Percentiles rank a stretch among this genome's conserved stretches.
Evolutionary conservation across 768 basidiomycete genomes (phyloP).

Genomic region (Russula brevipes): DNA sequence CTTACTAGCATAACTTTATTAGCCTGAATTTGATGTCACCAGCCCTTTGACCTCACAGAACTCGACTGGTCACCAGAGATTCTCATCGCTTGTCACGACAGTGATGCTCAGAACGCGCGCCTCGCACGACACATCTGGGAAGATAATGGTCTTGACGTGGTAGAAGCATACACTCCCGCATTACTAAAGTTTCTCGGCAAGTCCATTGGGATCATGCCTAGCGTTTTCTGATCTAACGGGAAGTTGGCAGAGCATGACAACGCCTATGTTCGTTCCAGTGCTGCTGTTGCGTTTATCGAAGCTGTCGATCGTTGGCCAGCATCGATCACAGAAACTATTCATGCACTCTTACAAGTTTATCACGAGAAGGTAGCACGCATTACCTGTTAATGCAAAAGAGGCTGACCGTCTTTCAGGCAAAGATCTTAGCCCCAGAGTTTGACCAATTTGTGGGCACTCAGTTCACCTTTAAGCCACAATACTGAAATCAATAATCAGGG

Average conservation of each 20-base stretch:
- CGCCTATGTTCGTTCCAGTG: slow-evolving; percentile 69
- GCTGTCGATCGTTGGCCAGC: slow-evolving; percentile 71
- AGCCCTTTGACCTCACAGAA: slow-evolving; percentile 95
- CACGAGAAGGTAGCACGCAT: slow-evolving; percentile 62
- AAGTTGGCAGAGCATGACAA: slow-evolving; percentile 61
- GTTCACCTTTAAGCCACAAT: neutral
- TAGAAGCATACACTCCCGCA: slow-evolving; percentile 55
- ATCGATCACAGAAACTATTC: slow-evolving; percentile 43
- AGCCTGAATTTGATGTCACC: neutral
- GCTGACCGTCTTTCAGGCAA: slow-evolving; percentile 47
- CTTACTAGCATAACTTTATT: neutral
- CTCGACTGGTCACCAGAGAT: slow-evolving; percentile 87
- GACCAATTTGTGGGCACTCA: slow-evolving; percentile 74
- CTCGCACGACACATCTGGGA: slow-evolving; percentile 86
- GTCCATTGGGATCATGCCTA: slow-evolving; percentile 22
- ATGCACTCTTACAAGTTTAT: slow-evolving; percentile 63
- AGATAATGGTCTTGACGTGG: slow-evolving; percentile 88
- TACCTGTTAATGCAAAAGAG: neutral
- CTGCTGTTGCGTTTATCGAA: slow-evolving; percentile 69
- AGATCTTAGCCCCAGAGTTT: slow-evolving; percentile 83
- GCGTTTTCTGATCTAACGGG: slow-evolving; percentile 1
- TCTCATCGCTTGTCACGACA: slow-evolving; percentile 86
- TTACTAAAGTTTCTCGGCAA: slow-evolving; percentile 68
- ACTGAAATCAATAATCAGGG: slow-evolving; percentile 48
- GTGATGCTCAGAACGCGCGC: slow-evolving; percentile 80